Percentiles rank a stretch among this genome's conserved stretches.
phyloP scores from a whole-genome alignment of 345 rosid genomes.

The Melaleuca alternifolia region DNA sequence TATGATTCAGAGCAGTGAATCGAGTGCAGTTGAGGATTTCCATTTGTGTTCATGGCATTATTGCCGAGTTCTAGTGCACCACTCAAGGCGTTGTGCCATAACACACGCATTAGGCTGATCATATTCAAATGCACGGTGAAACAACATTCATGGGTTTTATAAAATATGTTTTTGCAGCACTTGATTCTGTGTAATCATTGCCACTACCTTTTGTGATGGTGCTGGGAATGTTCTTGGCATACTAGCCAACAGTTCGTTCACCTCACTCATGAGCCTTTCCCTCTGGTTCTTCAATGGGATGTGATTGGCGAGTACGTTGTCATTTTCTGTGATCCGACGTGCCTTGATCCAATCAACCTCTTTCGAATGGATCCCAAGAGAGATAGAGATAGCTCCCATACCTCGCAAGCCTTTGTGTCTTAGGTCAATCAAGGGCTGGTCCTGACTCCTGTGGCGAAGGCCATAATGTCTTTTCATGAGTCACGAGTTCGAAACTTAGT shows the following conservation, averaged over 20 bases:
- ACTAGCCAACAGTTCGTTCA: neutral
- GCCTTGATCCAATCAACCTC: neutral
- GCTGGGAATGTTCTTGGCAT: neutral
- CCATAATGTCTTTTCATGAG: neutral
- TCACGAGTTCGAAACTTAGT: neutral
- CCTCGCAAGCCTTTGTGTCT: neutral
- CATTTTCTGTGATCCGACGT: neutral
- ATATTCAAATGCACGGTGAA: neutral
- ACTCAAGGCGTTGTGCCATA: neutral
- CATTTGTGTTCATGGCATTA: neutral
- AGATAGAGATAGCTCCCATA: neutral
- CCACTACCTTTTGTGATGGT: neutral
- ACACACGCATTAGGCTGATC: neutral
- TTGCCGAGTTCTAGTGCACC: neutral
- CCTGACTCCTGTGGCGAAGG: neutral
- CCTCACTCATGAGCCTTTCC: neutral
- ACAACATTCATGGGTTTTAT: neutral
- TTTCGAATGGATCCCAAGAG: neutral
- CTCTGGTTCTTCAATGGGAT: neutral
- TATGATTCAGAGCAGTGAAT: neutral
- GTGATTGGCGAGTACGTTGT: neutral
- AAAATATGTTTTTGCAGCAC: neutral
- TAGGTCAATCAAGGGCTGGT: neutral
- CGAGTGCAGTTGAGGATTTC: neutral
- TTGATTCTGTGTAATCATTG: conserved; percentile 1